Evolutionary conservation across 352 stramenopile genomes (phyloP).

Genomic region (Phytophthora cryptogea): DNA sequence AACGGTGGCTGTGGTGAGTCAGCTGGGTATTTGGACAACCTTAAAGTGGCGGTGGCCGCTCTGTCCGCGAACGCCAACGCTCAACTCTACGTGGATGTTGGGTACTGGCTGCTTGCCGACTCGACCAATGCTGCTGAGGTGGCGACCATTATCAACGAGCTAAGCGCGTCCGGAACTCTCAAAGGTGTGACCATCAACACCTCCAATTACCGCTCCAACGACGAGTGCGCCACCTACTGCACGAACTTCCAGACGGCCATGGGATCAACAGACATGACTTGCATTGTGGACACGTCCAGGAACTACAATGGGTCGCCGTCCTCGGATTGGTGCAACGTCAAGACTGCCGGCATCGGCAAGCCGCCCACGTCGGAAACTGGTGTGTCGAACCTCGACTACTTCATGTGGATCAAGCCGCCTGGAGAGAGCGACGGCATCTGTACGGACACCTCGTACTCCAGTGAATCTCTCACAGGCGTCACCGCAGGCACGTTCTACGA

Average conservation of each 20-base stretch:
- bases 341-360: constrained; percentile 56
- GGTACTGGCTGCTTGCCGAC: constrained; percentile 58
- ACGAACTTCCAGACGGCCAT: constrained; percentile 57
- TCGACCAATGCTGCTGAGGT: constrained; percentile 34
- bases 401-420: constrained; percentile 69
- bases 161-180: constrained; percentile 41
- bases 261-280: constrained; percentile 48
- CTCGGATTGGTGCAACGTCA: constrained; percentile 75
- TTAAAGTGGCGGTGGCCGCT: constrained; percentile 50
- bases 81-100: constrained; percentile 66
- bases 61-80: constrained; percentile 63
- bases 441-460: constrained; percentile 40
- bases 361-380: constrained; percentile 56
- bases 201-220: constrained; percentile 68
- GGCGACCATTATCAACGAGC: constrained; percentile 47
- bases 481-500: constrained; percentile 60
- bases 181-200: constrained; percentile 76
- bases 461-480: constrained; percentile 38
- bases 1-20: constrained; percentile 45
- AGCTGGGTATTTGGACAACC: constrained; percentile 55
- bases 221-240: constrained; percentile 56
- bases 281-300: constrained; percentile 68
- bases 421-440: constrained; percentile 71
- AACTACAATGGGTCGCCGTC: constrained; percentile 50
- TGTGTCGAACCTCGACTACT: constrained; percentile 60